Evolutionary conservation across 2,329 filamentous ascomycete genomes (phyloP).

Genomic region (Thelonectria discophora): DNA sequence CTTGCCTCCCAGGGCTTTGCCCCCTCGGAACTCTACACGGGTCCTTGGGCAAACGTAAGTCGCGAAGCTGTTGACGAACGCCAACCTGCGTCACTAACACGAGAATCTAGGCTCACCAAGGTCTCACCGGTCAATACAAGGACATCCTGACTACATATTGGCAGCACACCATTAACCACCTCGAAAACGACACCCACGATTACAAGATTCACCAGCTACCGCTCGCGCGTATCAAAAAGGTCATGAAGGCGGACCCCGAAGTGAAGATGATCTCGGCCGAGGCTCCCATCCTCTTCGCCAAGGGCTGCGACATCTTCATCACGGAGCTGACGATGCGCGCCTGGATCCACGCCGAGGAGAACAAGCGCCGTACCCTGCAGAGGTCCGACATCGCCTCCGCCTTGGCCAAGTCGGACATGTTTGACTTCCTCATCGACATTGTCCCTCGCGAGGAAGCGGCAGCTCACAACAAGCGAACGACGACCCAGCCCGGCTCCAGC

Average conservation of each 20-base stretch:
- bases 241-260: constrained; percentile 99
- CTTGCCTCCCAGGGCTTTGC: constrained; percentile 88
- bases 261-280: constrained; percentile 99
- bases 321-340: constrained; percentile 98
- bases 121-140: constrained; percentile 89
- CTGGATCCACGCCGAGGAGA: constrained; percentile 99
- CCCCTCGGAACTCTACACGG: constrained; percentile 92
- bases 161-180: constrained; percentile 96
- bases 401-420: constrained; percentile 98
- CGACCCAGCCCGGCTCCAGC: constrained; percentile 57
- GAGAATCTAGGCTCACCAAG: constrained; percentile 82
- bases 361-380: constrained; percentile 95
- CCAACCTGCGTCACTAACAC: constrained; percentile 5
- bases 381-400: constrained; percentile 96
- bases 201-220: constrained; percentile 98
- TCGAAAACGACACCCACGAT: constrained; percentile 95
- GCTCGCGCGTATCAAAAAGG: constrained; percentile 98
- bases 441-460: constrained; percentile 94
- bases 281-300: constrained; percentile 96
- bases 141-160: constrained; percentile 99
- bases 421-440: constrained; percentile 99
- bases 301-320: constrained; percentile 99
- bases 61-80: not conserved
- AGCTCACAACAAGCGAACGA: constrained; percentile 80
- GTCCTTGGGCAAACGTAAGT: constrained; percentile 92